Conservation (phyloP, 129 eudicot species). For the Dittrichia graveolens region DNA sequence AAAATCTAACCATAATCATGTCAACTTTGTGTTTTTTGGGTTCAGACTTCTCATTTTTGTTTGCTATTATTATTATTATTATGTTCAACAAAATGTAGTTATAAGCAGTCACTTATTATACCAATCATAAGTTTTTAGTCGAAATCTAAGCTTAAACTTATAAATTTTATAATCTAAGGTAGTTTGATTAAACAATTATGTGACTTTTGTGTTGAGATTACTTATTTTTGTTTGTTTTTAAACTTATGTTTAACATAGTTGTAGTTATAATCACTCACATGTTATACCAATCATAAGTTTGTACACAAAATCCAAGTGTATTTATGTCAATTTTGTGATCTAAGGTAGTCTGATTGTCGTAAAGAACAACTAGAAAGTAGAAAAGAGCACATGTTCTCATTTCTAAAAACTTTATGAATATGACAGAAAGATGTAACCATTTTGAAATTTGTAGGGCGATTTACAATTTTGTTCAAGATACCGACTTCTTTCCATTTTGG, state of each 20-base stretch:
- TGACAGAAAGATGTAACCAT: too few relatives aligned
- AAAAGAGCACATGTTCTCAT: background rate
- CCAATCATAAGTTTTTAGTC: too few relatives aligned
- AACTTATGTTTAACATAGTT: background rate
- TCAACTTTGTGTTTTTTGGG: background rate
- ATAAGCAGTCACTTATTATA: too few relatives aligned
- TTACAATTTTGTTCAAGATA: too few relatives aligned
- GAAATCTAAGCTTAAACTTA: too few relatives aligned
- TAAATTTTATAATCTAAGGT: too few relatives aligned
- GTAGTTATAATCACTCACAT: background rate
- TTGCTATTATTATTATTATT: too few relatives aligned
- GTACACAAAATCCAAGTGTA: background rate
- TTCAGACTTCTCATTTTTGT: background rate
- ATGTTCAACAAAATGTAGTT: too few relatives aligned
- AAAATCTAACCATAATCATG: background rate
- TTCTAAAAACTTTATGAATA: too few relatives aligned
- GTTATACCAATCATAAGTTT: conserved; percentile 13
- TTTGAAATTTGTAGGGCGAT: too few relatives aligned
- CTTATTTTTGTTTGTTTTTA: background rate
- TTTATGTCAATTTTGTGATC: background rate
- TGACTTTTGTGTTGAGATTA: background rate
- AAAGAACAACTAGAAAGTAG: background rate
- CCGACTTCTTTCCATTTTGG: too few relatives aligned
- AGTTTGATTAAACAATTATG: too few relatives aligned
- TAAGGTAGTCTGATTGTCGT: conserved; percentile 21